These are phyloP conservation scores for Pleomassaria siparia DNA, from an alignment of 2,329 filamentous ascomycete species.

Conservation along the genomic window DNA sequence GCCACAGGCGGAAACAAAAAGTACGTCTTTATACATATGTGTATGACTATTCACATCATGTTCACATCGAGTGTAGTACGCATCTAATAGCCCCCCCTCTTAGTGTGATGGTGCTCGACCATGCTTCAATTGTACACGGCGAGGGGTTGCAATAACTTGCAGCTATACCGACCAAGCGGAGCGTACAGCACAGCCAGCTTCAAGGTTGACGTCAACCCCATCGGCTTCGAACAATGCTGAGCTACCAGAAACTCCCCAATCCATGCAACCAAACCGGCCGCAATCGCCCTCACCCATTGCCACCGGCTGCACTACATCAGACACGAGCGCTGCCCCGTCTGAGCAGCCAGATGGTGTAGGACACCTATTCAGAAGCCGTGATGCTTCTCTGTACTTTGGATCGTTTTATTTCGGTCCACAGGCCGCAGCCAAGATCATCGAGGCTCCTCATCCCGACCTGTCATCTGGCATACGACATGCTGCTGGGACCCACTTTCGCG, in stretches of 20 bases:
- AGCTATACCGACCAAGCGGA: conserved; percentile 15
- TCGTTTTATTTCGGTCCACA: conserved; percentile 23
- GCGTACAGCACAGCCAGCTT: not conserved
- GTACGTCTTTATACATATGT: too few relatives aligned
- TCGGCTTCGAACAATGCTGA: not conserved
- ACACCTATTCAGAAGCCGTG: conserved; percentile 18
- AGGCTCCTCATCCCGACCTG: conserved; percentile 18
- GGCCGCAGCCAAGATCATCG: conserved; percentile 21
- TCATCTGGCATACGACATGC: conserved; percentile 19
- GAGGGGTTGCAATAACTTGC: conserved; percentile 15
- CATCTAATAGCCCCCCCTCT: not conserved
- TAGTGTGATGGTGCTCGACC: conserved; percentile 20
- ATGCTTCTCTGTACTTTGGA: conserved; percentile 21
- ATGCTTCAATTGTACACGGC: conserved; percentile 19
- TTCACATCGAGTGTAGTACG: not conserved
- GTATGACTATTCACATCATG: too few relatives aligned
- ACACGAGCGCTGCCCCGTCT: not conserved
- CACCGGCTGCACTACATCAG: not conserved
- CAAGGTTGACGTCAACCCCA: not conserved
- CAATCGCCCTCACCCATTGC: not conserved
- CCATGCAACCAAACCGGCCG: not conserved
- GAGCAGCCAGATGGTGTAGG: conserved; percentile 15
- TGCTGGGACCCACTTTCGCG: conserved; percentile 23
- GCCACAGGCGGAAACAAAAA: conserved; percentile 21
- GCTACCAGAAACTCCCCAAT: not conserved